Evolutionary conservation across 148 eudicot species (phyloP), one percentile per base, ranked within the genome.

Genomic region (Rhododendron griersonianum): DNA sequence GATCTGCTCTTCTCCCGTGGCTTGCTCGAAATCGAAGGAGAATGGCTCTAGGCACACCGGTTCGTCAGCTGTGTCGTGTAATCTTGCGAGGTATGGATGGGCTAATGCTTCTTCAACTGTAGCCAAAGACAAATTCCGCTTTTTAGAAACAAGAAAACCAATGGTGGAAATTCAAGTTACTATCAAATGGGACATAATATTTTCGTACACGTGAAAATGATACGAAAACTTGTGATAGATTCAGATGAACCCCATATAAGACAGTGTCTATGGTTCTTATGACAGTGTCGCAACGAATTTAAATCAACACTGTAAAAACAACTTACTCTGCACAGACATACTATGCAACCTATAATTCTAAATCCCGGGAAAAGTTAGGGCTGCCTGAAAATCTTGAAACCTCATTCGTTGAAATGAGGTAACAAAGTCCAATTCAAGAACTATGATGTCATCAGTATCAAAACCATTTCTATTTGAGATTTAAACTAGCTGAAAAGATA

Each of bases 31-130:
- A 9, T 93, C 98, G 21, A 95, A 96, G 53, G 98, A 91, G 90
- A 96, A 96, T 81, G 95, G 89, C 35, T 89, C 85, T 57, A 75
- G 33, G 91, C 98, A 96, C 53, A 90, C 71, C 1, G 98, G 98
- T 85, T 96, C 98, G 47, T 96, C 98, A n/a, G 94, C 93, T 81
- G 81, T 63, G 41, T 96, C 98, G 78, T 96, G 98, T 82, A 96
- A 85, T 81, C 92, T 91, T 82, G 90, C 96, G 84, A 96, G 91
- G 87, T 93, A 96, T 48, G 98, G 98, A 87, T 96, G 98, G 50
- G 93, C 89, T 78, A 95, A 87, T 80, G 98, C 98, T 87, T 90
- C 95, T 89, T 96, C 98, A 86, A 96, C 98, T 96, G 96, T 87
- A 90, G 11, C 41, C 78, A 84, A 7, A 63, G 11, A 84, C 74